Evolutionary conservation across 306 rosid species (phyloP).

Genomic region (Urtica urens): DNA sequence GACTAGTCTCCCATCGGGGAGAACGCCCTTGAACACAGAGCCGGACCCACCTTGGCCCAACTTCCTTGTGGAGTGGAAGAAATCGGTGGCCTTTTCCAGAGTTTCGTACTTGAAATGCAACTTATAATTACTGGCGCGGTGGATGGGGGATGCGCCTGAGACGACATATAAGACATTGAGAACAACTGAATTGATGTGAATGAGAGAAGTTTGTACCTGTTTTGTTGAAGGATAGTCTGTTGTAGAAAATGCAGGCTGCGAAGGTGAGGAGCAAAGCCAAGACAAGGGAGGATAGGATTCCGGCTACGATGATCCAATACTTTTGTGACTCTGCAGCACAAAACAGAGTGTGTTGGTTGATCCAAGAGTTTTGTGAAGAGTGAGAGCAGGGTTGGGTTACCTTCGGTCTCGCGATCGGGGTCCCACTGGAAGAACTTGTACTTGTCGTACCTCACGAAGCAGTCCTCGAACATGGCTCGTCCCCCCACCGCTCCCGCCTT

Average conservation of each 20-base stretch:
- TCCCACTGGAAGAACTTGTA: conserved; percentile 24
- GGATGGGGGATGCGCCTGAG: conserved; percentile 7
- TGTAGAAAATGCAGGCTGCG: neutral
- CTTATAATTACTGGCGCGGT: conserved; percentile 9
- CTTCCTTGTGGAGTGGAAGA: conserved; percentile 29
- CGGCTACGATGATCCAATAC: neutral
- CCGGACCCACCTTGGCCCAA: conserved; percentile 45
- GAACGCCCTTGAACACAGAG: conserved; percentile 48
- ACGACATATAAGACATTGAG: conserved; percentile 5
- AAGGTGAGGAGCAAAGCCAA: neutral
- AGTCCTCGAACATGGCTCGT: conserved; percentile 35
- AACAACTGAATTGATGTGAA: neutral
- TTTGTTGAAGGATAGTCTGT: neutral
- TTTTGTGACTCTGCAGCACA: neutral
- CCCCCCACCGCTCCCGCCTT: conserved; percentile 32
- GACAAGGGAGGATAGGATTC: neutral
- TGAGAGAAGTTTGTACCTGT: neutral
- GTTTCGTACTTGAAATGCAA: conserved; percentile 38
- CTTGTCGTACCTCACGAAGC: conserved; percentile 41
- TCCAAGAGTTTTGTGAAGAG: no score
- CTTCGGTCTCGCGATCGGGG: neutral
- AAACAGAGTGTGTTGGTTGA: no score
- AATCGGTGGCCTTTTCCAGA: conserved; percentile 40
- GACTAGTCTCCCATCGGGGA: conserved; percentile 37
- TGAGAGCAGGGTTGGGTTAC: neutral